Base-by-base conservation (phyloP, 2,329 filamentous ascomycete genomes). In the Alternaria rosae region DNA sequence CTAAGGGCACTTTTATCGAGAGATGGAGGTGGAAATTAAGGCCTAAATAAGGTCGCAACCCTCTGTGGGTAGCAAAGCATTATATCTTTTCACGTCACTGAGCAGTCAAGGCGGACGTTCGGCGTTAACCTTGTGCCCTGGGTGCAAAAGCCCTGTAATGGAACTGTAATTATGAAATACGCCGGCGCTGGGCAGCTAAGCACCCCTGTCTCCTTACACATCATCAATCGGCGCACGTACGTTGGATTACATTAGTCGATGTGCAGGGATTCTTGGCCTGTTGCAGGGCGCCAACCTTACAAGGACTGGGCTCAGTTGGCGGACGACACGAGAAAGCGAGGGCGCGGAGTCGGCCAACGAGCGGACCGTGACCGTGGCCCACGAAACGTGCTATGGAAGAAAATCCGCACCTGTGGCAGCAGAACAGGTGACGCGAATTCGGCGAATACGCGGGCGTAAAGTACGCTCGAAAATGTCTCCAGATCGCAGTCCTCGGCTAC, bases 61-160 rank as follows among this genome's bases (percentile, higher is more conserved):
- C 20, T 70, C 62, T 54, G 73, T 73, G 75, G 75, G 74, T 68
- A 68, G 70, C 67, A 74, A 72, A 70, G 69, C 75, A 77, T 78
- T 77, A 76, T 78, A 78, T 77, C 76, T 76, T 54, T 75, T 77
- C 71, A 70, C 74, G 74, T 79, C 76, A 78, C 73, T 73, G 70
- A 64, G 69, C 68, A 76, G 70, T 70, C 55, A 69, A 75, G 68
- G 73, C 76, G 76, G 75, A 74, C 68, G 68, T 74, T 79, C 76
- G 76, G 76, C 68, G 69, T 72, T 76, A 76, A 74, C 60, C 57
- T 66, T 61, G 55, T 59, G 53, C 62, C 47, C 47, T 53, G 42
- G 61, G 54, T 44, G 66, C 67, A 68, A 61, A 70, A 69, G 44
- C 67, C 51, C 66, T 51, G 70, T 75, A 76, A 66, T 70, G 66